Evolutionary conservation across 2,329 filamentous ascomycete species (phyloP), one percentile per base, ranked within the genome.

Genomic region (Hymenoscyphus scutula): DNA sequence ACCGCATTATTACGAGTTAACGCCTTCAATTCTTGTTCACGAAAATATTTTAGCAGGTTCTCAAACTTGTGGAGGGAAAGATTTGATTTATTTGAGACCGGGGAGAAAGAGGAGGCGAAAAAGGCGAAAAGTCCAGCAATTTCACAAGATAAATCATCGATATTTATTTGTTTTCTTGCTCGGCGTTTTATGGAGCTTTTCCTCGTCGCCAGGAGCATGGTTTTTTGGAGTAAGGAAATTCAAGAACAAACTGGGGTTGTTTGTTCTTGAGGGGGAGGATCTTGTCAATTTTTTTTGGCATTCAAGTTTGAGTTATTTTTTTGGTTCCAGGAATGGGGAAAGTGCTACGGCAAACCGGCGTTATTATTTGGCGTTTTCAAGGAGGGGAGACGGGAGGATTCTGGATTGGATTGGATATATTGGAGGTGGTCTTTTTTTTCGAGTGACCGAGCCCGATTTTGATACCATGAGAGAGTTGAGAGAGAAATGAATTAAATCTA

Each of bases 21-120:
- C 58, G 65, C 57, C 59, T 71, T 72, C 61, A 58, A 56, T 71
- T 69, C 64, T 69, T 29, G 27, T 29, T 67, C 59, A 65, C 59
- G 68, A 69, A 69, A 68, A 68, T 29, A 59, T 54, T 60, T 62
- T 51, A 65, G 56, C 13, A 32, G 19, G 29, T 54, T 19, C 53
- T 30, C 53, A 59, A 38, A 60, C 30, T 48, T 53, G 34, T 19
- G n/a, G 30, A 32, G 59, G 51, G 62, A 62, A 41, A 62, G 32
- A 58, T 27, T 38, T 27, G 23, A n/a, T 61, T 62, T 51, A 61
- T n/a, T 56, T 61, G 53, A 51, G 45, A 25, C 25, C 56, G 37
- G 13, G 5, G 3, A 29, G 56, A 45, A 25, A 34, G n/a, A 25
- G 29, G 19, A n/a, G 23, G 11, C 13, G n/a, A 3, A 17, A 55